phyloP scores from a whole-genome alignment of 192 early-diverging fungal species.

The Radiomyces spectabilis region DNA sequence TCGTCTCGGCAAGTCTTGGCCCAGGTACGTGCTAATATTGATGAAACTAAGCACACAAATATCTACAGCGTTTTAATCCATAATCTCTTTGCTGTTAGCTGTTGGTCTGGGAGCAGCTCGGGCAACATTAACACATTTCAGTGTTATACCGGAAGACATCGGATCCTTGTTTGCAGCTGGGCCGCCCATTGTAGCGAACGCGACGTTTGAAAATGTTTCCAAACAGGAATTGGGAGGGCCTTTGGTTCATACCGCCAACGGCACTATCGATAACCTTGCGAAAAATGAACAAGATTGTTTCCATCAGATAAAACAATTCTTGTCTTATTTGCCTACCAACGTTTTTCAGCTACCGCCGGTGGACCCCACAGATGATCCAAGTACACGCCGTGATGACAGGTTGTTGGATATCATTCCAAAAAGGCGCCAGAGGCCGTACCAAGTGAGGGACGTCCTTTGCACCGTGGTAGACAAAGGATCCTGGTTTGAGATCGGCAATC shows the following conservation, averaged over 20 bases:
- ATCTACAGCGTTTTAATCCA: background rate
- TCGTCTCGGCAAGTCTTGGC: constrained; percentile 21
- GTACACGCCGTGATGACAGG: constrained; percentile 10
- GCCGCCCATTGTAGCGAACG: constrained; percentile 26
- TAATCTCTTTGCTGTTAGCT: constrained; percentile 3
- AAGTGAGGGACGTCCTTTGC: constrained; percentile 21
- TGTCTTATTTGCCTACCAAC: constrained; percentile 14
- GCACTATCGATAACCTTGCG: constrained; percentile 27
- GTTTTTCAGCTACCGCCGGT: constrained; percentile 11
- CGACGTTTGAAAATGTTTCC: constrained; percentile 22
- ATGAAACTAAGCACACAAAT: too few species aligned
- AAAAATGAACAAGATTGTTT: constrained; percentile 22
- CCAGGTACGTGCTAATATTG: constrained; percentile 19
- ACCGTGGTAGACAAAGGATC: constrained; percentile 17
- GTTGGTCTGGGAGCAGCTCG: constrained; percentile 28
- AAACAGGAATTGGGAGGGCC: constrained; percentile 26
- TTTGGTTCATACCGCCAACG: constrained; percentile 24
- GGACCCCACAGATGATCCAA: background rate
- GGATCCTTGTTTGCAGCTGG: constrained; percentile 27
- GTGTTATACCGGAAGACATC: constrained; percentile 13
- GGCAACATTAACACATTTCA: constrained; percentile 28
- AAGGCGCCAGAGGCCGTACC: constrained; percentile 20
- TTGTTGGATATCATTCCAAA: constrained; percentile 18
- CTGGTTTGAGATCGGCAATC: constrained; percentile 30
- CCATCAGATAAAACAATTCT: constrained; percentile 17